These are phyloP conservation scores for Xylaria telfairii DNA, from an alignment of 495 filamentous ascomycete genomes.

Conservation along the genomic window DNA sequence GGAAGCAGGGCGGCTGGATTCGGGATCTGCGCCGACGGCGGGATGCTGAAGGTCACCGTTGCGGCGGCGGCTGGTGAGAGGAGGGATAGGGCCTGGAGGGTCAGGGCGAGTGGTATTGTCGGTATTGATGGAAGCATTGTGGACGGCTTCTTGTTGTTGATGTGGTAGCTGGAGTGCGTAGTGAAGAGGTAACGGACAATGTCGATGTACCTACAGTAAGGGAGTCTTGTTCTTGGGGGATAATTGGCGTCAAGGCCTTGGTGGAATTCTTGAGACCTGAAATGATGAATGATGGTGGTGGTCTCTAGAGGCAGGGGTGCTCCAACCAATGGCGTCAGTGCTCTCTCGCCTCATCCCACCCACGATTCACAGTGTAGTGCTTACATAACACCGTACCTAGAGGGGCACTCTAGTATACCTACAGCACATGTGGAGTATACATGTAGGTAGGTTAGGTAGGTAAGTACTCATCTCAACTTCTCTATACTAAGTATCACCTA, in stretches of 20 bases:
- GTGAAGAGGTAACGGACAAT: not conserved
- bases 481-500: not conserved
- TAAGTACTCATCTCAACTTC: not conserved
- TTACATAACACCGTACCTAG: not conserved
- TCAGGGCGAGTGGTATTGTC: conserved; percentile 22
- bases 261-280: not conserved
- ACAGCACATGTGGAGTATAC: too few species aligned
- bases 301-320: not conserved
- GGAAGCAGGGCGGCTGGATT: conserved; percentile 66
- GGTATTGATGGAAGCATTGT: conserved; percentile 18
- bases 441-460: too few species aligned
- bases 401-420: too few species aligned
- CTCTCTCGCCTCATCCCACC: not conserved
- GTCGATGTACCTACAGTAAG: not conserved
- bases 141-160: not conserved
- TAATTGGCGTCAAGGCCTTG: not conserved
- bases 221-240: not conserved
- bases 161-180: not conserved
- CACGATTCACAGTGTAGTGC: not conserved
- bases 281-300: not conserved
- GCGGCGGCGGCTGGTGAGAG: conserved; percentile 19
- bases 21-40: conserved; percentile 54
- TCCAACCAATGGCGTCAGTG: conserved; percentile 15
- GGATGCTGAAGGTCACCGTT: conserved; percentile 50
- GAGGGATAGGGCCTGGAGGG: conserved; percentile 30